Evolutionary conservation across 2,329 filamentous ascomycete species (phyloP).

Genomic region (Pyricularia grisea): DNA sequence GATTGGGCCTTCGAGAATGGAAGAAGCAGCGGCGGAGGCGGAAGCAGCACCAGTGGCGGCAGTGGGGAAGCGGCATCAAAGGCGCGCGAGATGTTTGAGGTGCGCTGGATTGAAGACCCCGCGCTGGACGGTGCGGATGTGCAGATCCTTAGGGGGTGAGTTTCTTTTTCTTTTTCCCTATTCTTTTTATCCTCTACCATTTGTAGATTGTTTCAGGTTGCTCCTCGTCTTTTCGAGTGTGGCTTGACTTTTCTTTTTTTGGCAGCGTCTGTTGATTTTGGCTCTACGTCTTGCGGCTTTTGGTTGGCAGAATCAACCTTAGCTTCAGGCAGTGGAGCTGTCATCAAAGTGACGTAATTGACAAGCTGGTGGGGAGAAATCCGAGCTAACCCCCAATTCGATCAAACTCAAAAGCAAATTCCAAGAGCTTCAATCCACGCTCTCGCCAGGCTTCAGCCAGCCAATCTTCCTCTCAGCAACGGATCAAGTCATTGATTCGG

Average conservation of each 20-base stretch:
- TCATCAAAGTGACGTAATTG: not conserved
- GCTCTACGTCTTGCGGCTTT: not conserved
- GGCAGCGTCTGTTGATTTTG: not conserved
- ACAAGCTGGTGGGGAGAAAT: too few species aligned
- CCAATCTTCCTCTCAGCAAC: constrained; percentile 2
- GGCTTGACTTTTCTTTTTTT: not conserved
- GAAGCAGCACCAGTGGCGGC: not conserved
- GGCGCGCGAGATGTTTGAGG: not conserved
- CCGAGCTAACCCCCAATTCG: not conserved
- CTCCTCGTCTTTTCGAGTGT: not conserved
- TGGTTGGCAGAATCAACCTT: too few species aligned
- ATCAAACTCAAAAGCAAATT: not conserved
- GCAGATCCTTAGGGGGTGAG: not conserved
- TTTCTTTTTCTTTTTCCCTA: not conserved
- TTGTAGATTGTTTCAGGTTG: not conserved
- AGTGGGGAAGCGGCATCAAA: not conserved
- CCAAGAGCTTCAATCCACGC: not conserved
- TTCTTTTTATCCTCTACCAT: not conserved
- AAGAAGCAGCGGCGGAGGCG: not conserved
- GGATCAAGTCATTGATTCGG: not conserved
- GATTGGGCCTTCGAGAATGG: not conserved
- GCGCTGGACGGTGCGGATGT: not conserved
- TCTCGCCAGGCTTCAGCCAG: not conserved
- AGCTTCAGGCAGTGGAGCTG: too few species aligned
- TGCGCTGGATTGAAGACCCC: constrained; percentile 3